Evolutionary conservation across 2,329 filamentous ascomycete genomes (phyloP), one percentile per base, ranked within the genome.

Genomic region (Penicillium sp.): DNA sequence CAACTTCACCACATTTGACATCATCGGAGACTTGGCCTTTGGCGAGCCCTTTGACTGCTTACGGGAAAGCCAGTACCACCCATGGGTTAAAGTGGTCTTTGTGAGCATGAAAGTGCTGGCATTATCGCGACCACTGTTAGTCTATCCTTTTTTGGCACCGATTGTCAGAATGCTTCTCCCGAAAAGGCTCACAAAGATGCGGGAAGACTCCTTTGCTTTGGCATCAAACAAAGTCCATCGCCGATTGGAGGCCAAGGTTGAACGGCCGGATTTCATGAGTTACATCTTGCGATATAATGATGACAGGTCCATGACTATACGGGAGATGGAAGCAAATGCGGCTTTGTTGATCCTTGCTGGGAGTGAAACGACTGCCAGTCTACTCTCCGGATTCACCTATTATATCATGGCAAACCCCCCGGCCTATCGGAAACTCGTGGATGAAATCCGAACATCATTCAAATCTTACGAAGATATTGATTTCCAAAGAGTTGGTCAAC

Each of bases 301-400:
- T 51, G 61, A 66, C 5, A 59, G 59, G 42, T 59, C 57, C 1
- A 59, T 72, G 59, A 65, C 64, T 4, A 49, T 61, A 25, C 54
- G 42, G 1, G 74, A 80, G 44, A 75, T 80, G 65, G 67, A 76
- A 19, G 55, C 69, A 0, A 77, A 75, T 48, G 63, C 70, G 0
- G 57, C 60, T 2, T 28, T 75, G 0, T 67, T 79, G 35, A 77
- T 79, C 60, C 50, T 75, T 7, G 78, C 76, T 2, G 78, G 77
- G 1, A 75, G 73, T 19, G 77, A 80, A 52, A 79, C 78, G 0
- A 75, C 76, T 0, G 77, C 77, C 0, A 77, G 72, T 0, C 48
- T 74, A 8, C 62, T 79, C 1, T 70, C 68, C 8, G 77, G 75
- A 5, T 46, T 73, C 9, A 74, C 71, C 0, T 78, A 68, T 14